Base-by-base conservation (phyloP, 177 flowering plant species). In the Telopea speciosissima region DNA sequence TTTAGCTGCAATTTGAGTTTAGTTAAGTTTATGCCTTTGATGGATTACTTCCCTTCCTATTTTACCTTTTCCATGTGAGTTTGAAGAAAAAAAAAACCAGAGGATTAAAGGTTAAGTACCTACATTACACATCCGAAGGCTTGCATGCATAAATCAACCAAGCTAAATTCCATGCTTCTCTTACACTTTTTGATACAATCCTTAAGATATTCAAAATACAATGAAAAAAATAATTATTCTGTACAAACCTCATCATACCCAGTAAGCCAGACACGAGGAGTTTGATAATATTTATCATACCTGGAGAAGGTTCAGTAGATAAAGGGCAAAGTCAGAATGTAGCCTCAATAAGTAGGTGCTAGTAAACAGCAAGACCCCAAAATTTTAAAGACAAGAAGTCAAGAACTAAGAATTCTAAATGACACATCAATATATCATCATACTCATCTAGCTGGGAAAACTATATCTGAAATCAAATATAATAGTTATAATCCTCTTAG, bases 181-280 rank as follows among this genome's bases (percentile, higher is more conserved):
- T 36, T 6, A 13, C 54, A 16, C 19, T 49, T 49, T 12, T 12
- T 49, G 19, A 60, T 14, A 33, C 44, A 22, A 64, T 67, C 62
- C 4, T 13, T 60, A 33, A 26, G 65, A 65, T 40, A 25, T n/a
- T 1, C 12, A 52, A 62, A 11, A 21, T 6, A 70, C 12, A 62
- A 58, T 24, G 31, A 31, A 24, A 54, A 63, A 7, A 49, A 67
- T 2, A 21, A 9, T 25, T 31, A 67, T 3, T 33, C 12, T 7
- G 25, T 1, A 74, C 86, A 69, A 71, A 94, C 98, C 97, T 94
- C 97, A 81, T 92, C 99, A 83, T 94, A 94, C 63, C 99, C 99
- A 72, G 99, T 94, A 73, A 94, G 97, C 99, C 99, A 94, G 28
- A 95, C 93, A 62, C 97, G 97, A 68, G 97, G 99, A 71, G 99